Conservation (phyloP, 345 rosid genomes). For the Populus deltoides region DNA sequence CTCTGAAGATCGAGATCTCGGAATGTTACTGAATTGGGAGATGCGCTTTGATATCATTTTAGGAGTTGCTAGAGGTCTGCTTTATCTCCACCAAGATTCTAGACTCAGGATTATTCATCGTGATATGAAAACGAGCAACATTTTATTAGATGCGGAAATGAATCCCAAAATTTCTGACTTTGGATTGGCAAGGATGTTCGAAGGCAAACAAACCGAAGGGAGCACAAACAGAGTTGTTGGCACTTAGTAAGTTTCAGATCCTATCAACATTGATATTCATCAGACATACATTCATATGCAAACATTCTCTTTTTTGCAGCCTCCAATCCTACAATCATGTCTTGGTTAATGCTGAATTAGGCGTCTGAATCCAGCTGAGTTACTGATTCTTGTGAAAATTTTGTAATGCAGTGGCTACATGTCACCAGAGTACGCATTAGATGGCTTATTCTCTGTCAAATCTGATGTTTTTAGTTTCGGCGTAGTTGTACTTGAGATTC, state of each 20-base stretch:
- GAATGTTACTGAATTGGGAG: background rate
- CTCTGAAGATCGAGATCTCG: background rate
- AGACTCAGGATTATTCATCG: background rate
- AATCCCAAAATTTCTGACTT: background rate
- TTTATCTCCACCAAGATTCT: background rate
- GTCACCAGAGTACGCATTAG: background rate
- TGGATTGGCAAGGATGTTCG: conserved; percentile 2
- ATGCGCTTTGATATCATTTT: background rate
- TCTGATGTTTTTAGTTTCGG: background rate
- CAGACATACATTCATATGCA: no score
- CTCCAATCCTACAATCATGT: no score
- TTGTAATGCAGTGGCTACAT: background rate
- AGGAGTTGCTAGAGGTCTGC: background rate
- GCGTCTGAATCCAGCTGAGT: background rate
- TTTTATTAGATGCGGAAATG: background rate
- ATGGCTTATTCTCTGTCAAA: background rate
- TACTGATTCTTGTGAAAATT: background rate
- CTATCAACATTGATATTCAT: background rate
- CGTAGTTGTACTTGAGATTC: background rate
- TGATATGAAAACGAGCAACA: background rate
- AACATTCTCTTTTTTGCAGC: no score
- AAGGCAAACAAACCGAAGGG: background rate
- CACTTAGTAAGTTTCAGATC: background rate
- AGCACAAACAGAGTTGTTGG: background rate
- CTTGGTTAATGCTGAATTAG: background rate